phyloP scores from a whole-genome alignment of 2,329 filamentous ascomycete genomes.

The Aspergillus ochraceus region DNA sequence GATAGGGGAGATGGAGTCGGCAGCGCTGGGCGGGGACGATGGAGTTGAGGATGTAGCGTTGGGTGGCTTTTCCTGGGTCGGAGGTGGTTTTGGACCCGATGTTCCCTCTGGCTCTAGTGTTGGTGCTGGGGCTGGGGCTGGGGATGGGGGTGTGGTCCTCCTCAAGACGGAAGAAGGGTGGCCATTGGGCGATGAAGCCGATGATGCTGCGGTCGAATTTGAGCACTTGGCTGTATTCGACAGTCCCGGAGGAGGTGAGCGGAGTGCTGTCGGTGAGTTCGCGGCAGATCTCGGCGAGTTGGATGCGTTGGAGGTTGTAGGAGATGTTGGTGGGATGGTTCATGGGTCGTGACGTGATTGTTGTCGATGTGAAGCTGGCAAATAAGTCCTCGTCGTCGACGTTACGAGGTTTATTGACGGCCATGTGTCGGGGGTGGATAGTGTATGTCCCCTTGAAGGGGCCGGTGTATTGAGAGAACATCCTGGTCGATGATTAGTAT shows the following conservation, averaged over 20 bases:
- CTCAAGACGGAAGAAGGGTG: slow-evolving; percentile 34
- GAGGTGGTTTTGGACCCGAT: too few relatives aligned
- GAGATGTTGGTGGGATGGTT: slow-evolving; percentile 40
- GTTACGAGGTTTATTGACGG: slow-evolving; percentile 36
- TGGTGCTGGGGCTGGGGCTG: too few relatives aligned
- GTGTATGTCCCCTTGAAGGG: slow-evolving; percentile 30
- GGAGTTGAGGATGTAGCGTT: slow-evolving; percentile 37
- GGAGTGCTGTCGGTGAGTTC: slow-evolving; percentile 37
- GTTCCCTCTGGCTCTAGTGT: not conserved
- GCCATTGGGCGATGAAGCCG: slow-evolving; percentile 28
- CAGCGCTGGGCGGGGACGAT: slow-evolving; percentile 37
- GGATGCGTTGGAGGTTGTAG: slow-evolving; percentile 38
- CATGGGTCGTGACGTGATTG: slow-evolving; percentile 16
- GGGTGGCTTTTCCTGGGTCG: slow-evolving; percentile 15
- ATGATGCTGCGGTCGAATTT: slow-evolving; percentile 36
- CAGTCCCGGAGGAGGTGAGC: slow-evolving; percentile 17
- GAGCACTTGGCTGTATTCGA: slow-evolving; percentile 32
- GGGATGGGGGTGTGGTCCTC: slow-evolving; percentile 7
- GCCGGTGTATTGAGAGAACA: slow-evolving; percentile 36
- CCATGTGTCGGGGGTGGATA: slow-evolving; percentile 40
- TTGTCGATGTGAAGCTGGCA: slow-evolving; percentile 22
- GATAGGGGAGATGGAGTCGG: slow-evolving; percentile 40
- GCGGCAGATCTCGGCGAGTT: slow-evolving; percentile 37
- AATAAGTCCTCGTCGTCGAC: slow-evolving; percentile 36
- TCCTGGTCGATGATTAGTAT: slow-evolving; percentile 6